Conservation (phyloP, 2,329 filamentous ascomycete species). For the Ascochyta lentis region DNA sequence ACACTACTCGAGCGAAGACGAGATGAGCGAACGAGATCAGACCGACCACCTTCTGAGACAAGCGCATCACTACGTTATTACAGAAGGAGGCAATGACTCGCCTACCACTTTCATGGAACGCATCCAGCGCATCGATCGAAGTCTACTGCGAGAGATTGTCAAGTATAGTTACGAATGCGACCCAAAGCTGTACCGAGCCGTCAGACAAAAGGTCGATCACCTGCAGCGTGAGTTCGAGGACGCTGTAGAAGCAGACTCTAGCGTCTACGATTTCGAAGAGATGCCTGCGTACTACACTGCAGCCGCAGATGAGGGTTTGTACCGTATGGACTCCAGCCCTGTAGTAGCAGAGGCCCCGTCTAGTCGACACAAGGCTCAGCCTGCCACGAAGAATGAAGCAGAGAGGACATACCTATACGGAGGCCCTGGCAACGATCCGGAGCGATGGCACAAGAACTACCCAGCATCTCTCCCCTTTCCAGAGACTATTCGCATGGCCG, state of each 20-base stretch:
- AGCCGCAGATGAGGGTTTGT: background rate
- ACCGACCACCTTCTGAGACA: slow-evolving; percentile 35
- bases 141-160: slow-evolving; percentile 29
- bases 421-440: slow-evolving; percentile 28
- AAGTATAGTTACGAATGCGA: slow-evolving; percentile 26
- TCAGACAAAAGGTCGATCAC: slow-evolving; percentile 29
- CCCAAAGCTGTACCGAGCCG: slow-evolving; percentile 25
- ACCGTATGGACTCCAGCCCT: background rate
- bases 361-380: background rate
- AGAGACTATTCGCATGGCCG: slow-evolving; percentile 36
- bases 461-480: slow-evolving; percentile 36
- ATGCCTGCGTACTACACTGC: slow-evolving; percentile 11
- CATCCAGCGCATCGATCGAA: slow-evolving; percentile 34
- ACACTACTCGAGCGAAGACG: slow-evolving; percentile 11
- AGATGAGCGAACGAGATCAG: slow-evolving; percentile 10
- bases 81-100: slow-evolving; percentile 32
- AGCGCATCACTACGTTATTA: slow-evolving; percentile 37
- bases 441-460: slow-evolving; percentile 31
- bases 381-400: background rate
- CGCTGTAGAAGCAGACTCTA: slow-evolving; percentile 13
- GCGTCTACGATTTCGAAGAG: slow-evolving; percentile 13
- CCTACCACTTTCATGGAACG: slow-evolving; percentile 25
- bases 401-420: slow-evolving; percentile 35
- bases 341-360: background rate
- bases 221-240: slow-evolving; percentile 24